Evolutionary conservation across 2,329 filamentous ascomycete genomes (phyloP).

Genomic region (Curvularia verruculosa): DNA sequence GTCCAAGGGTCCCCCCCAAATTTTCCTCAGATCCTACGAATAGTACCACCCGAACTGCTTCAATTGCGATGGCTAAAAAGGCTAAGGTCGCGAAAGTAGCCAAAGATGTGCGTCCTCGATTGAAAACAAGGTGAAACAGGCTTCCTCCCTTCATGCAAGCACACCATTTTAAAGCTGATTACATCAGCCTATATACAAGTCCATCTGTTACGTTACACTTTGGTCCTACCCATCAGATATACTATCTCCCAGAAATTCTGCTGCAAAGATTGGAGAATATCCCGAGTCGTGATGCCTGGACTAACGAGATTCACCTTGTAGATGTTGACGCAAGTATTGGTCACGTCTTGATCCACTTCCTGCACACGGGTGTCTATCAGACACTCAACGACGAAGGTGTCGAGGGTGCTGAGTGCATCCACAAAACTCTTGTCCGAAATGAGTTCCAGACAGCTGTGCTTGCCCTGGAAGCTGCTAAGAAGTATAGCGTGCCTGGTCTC

Average conservation of each 20-base stretch:
- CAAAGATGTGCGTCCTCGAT: background rate
- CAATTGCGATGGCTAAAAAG: constrained; percentile 7
- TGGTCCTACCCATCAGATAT: constrained; percentile 3
- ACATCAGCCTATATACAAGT: constrained; percentile 3
- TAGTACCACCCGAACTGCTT: constrained; percentile 3
- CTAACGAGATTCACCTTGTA: constrained; percentile 7
- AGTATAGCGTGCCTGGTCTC: constrained; percentile 4
- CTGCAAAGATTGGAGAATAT: constrained; percentile 3
- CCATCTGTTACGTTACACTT: constrained; percentile 3
- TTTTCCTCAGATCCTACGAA: background rate
- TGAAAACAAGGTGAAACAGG: background rate
- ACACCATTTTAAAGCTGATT: constrained; percentile 1
- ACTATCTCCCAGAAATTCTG: constrained; percentile 1
- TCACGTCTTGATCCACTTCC: constrained; percentile 32
- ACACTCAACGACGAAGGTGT: constrained; percentile 21
- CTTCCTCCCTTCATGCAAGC: background rate
- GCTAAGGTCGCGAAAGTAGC: background rate
- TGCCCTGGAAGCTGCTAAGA: constrained; percentile 1
- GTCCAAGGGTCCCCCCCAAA: background rate
- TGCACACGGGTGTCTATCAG: constrained; percentile 37
- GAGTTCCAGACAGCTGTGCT: constrained; percentile 8
- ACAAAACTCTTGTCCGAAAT: background rate
- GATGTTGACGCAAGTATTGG: constrained; percentile 25
- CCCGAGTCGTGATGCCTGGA: constrained; percentile 6
- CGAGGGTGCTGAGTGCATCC: background rate